These are phyloP conservation scores for Zelonia costaricensis DNA, from an alignment of 208 protist species.

Conservation along the genomic window DNA sequence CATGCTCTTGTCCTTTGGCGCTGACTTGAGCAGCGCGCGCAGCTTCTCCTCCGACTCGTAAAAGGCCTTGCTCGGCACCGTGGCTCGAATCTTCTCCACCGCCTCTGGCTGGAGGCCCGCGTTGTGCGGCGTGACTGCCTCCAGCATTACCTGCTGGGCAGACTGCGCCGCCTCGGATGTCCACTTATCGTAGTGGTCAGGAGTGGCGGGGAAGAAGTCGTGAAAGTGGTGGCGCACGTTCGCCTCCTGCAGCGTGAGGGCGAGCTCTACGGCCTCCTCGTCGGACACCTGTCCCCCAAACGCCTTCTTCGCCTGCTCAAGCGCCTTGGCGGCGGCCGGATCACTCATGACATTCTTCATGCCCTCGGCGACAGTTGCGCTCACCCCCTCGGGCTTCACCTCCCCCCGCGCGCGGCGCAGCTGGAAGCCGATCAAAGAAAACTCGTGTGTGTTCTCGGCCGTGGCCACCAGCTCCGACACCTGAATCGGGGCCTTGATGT, in stretches of 20 bases:
- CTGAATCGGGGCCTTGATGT: constrained; percentile 40
- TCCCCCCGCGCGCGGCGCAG: constrained; percentile 43
- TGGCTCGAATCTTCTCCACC: constrained; percentile 53
- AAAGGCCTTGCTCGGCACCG: constrained; percentile 53
- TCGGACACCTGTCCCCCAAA: constrained; percentile 59
- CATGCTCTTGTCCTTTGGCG: constrained; percentile 52
- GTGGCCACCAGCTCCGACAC: constrained; percentile 46
- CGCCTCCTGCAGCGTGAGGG: constrained; percentile 58
- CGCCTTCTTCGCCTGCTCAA: constrained; percentile 57
- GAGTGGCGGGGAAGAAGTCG: constrained; percentile 65
- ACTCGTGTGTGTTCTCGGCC: constrained; percentile 62
- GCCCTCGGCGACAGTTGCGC: constrained; percentile 49
- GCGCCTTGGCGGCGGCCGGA: constrained; percentile 21
- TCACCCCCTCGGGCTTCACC: constrained; percentile 32
- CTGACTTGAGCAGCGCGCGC: constrained; percentile 51
- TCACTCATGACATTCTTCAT: constrained; percentile 50
- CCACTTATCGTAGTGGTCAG: constrained; percentile 70
- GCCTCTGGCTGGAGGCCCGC: constrained; percentile 35
- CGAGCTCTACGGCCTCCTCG: constrained; percentile 74
- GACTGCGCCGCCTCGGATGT: constrained; percentile 37
- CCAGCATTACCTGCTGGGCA: constrained; percentile 43
- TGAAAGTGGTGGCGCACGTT: constrained; percentile 80
- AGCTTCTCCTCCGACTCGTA: constrained; percentile 76
- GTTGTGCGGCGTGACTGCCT: constrained; percentile 39
- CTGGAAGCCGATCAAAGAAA: constrained; percentile 64